These are phyloP conservation scores for Phoma herbarum DNA, from an alignment of 2,329 filamentous ascomycete genomes.

Conservation along the genomic window DNA sequence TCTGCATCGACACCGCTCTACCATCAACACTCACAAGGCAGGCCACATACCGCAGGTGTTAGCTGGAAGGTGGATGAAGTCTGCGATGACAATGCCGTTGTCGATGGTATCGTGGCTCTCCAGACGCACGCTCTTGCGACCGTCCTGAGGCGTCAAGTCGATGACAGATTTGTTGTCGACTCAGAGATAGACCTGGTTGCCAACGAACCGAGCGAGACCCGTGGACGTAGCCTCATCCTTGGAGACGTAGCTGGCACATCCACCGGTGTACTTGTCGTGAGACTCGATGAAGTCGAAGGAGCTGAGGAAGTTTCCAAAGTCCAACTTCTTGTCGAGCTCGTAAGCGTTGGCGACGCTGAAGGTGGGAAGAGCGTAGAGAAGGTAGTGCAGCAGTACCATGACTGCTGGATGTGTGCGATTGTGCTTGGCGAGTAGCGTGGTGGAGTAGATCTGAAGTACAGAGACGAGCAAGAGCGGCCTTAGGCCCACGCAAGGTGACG, in stretches of 20 bases:
- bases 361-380: constrained; percentile 1
- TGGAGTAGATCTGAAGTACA: neutral
- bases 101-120: constrained; percentile 32
- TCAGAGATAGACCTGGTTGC: constrained; percentile 33
- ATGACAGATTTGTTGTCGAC: constrained; percentile 28
- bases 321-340: constrained; percentile 26
- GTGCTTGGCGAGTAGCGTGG: neutral
- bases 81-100: constrained; percentile 38
- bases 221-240: constrained; percentile 26
- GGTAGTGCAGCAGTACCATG: constrained; percentile 6
- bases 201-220: constrained; percentile 28
- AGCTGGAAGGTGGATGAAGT: constrained; percentile 42
- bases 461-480: neutral
- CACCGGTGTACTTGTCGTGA: constrained; percentile 25
- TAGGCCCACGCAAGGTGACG: neutral
- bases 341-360: constrained; percentile 18
- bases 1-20: neutral
- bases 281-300: constrained; percentile 29
- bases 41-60: constrained; percentile 44
- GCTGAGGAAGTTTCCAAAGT: constrained; percentile 32
- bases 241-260: constrained; percentile 35
- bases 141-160: constrained; percentile 16
- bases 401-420: neutral
- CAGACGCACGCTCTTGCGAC: constrained; percentile 39
- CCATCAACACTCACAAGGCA: constrained; percentile 32